These are phyloP conservation scores for Penicillium olsonii DNA, from an alignment of 2,329 filamentous ascomycete genomes.

Conservation along the genomic window DNA sequence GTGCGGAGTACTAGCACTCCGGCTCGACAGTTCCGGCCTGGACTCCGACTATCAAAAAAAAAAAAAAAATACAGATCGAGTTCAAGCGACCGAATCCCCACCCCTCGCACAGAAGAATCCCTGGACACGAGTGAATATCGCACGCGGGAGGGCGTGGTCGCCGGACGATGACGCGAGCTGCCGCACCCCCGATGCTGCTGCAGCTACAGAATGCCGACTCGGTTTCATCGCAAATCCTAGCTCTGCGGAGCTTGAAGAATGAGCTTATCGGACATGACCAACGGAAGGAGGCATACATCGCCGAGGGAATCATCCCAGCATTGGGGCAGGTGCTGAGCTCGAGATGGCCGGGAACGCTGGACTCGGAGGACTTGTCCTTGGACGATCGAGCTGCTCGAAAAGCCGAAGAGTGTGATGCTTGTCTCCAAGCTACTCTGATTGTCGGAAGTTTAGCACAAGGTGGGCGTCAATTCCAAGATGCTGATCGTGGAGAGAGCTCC, in stretches of 20 bases:
- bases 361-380: conserved; percentile 30
- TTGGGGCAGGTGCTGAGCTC: conserved; percentile 52
- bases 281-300: conserved; percentile 78
- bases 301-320: conserved; percentile 62
- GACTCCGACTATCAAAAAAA: neutral
- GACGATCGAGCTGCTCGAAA: conserved; percentile 40
- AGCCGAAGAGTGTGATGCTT: conserved; percentile 66
- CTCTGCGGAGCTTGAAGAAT: conserved; percentile 78
- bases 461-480: conserved; percentile 39
- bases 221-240: conserved; percentile 47
- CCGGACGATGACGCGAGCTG: conserved; percentile 56
- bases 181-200: conserved; percentile 56
- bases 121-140: conserved; percentile 10
- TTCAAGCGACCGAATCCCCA: neutral
- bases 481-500: neutral
- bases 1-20: neutral
- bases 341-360: conserved; percentile 41
- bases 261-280: conserved; percentile 84
- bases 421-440: conserved; percentile 80
- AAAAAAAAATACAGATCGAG: too few relatives aligned
- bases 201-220: conserved; percentile 58
- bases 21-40: neutral
- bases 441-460: conserved; percentile 82
- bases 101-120: too few relatives aligned
- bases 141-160: conserved; percentile 33